phyloP scores from a whole-genome alignment of 202 grass and related monocot species.

The Cymbopogon flexuosus region DNA sequence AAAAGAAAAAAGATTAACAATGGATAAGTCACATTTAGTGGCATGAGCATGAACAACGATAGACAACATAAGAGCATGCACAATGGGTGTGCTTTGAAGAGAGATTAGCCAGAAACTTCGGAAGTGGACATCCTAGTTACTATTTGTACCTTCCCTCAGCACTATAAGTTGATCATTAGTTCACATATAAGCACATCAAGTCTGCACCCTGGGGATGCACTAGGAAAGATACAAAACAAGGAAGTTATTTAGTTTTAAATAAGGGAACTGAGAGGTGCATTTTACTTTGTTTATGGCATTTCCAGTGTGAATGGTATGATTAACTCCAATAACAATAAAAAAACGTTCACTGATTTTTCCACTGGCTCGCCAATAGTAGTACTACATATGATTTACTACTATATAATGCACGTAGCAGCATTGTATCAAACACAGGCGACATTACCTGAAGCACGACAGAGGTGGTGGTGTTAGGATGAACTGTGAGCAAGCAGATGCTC shows the following conservation, averaged over 20 bases:
- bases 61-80: background rate
- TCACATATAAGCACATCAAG: background rate
- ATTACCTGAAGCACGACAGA: conserved; percentile 73
- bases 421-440: background rate
- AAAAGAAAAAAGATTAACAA: background rate
- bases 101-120: background rate
- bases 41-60: background rate
- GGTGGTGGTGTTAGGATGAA: conserved; percentile 89
- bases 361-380: background rate
- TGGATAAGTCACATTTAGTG: background rate
- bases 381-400: background rate
- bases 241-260: background rate
- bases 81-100: background rate
- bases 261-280: background rate
- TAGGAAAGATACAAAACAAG: background rate
- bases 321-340: background rate
- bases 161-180: background rate
- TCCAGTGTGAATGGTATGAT: background rate
- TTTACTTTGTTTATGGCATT: background rate
- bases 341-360: background rate
- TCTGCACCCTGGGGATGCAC: background rate
- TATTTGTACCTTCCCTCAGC: background rate
- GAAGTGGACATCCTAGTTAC: background rate
- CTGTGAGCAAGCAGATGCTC: conserved; percentile 72
- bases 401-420: background rate